Evolutionary conservation across 306 rosid genomes (phyloP).

Genomic region (Pterocarpus macrocarpus): DNA sequence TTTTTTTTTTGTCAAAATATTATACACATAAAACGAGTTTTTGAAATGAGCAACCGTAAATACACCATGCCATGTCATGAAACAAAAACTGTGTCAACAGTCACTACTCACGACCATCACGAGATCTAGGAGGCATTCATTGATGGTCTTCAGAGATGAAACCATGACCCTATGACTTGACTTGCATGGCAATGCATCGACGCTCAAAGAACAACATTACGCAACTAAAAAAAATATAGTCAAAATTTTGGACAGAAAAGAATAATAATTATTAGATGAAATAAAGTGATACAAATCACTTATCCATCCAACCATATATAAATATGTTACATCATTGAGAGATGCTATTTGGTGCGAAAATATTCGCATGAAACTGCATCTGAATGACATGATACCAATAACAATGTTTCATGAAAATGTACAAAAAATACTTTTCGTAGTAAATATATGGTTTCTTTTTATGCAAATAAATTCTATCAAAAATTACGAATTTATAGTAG

Average conservation of each 20-base stretch:
- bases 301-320: no score
- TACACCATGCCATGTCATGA: background rate
- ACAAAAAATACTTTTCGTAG: no score
- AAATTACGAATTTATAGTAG: no score
- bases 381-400: no score
- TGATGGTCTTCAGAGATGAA: slow-evolving; percentile 10
- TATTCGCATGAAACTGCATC: no score
- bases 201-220: background rate
- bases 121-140: slow-evolving; percentile 23
- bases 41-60: background rate
- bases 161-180: background rate
- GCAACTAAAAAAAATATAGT: background rate
- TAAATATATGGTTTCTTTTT: no score
- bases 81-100: background rate
- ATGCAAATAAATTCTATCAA: no score
- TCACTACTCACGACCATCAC: background rate
- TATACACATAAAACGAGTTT: background rate
- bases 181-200: slow-evolving; percentile 10
- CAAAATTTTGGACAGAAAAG: background rate
- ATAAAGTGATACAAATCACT: no score
- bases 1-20: background rate
- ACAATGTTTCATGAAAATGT: no score
- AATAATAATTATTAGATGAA: background rate
- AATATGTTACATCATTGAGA: no score
- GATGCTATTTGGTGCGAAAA: no score